Conservation (phyloP, 768 basidiomycete species). For the Podaxis mareebaensis region DNA sequence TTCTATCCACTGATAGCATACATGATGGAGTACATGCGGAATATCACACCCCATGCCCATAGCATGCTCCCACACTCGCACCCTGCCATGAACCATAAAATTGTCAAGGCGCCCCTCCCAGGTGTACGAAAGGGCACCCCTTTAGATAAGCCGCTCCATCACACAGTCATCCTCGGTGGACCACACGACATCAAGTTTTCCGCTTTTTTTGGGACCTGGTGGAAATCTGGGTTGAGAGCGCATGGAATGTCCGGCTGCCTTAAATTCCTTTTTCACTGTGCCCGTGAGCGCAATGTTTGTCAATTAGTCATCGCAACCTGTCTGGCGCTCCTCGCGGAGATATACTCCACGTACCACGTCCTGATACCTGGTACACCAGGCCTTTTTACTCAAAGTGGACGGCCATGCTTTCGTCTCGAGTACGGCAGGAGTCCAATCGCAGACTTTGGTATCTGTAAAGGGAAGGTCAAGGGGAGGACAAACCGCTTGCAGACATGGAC, state of each 20-base stretch:
- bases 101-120: slow-evolving; percentile 27
- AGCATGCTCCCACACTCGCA: slow-evolving; percentile 13
- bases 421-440: slow-evolving; percentile 40
- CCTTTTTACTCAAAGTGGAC: not conserved
- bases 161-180: slow-evolving; percentile 29
- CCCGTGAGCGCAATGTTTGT: slow-evolving; percentile 34
- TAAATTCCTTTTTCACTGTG: slow-evolving; percentile 25
- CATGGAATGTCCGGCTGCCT: slow-evolving; percentile 9
- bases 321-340: slow-evolving; percentile 36
- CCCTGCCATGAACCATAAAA: slow-evolving; percentile 27
- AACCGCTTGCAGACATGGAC: slow-evolving; percentile 5
- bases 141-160: not conserved
- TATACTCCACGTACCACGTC: slow-evolving; percentile 27
- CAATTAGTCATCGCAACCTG: slow-evolving; percentile 33
- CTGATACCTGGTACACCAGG: not conserved
- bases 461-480: slow-evolving; percentile 31
- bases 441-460: slow-evolving; percentile 45
- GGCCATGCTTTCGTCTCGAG: slow-evolving; percentile 31
- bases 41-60: slow-evolving; percentile 17
- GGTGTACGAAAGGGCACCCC: not conserved
- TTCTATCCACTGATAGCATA: slow-evolving; percentile 36
- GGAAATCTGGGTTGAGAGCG: not conserved
- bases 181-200: slow-evolving; percentile 19
- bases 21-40: slow-evolving; percentile 26
- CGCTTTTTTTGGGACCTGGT: slow-evolving; percentile 1